A percentile compares a stretch with the other conserved stretches of the same genome.
Conservation (phyloP, 202 grass and related monocot genomes). For the Cymbopogon flexuosus region DNA sequence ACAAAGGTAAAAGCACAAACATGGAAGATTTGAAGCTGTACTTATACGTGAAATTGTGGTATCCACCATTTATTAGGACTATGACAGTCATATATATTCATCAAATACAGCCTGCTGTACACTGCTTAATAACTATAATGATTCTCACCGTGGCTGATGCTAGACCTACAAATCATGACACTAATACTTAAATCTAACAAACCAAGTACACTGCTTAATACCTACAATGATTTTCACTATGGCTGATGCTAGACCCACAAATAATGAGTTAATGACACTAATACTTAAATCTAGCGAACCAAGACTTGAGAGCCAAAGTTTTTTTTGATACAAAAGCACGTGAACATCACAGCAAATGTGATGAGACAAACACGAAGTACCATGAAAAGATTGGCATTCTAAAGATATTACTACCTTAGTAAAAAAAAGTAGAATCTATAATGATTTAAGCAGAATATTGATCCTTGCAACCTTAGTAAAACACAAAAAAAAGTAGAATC, state of each 20-base stretch:
- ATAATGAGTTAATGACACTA: background rate
- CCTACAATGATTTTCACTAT: background rate
- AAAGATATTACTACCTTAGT: background rate
- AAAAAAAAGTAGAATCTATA: background rate
- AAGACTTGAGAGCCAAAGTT: background rate
- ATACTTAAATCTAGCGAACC: background rate
- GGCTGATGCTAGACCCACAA: background rate
- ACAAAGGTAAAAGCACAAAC: background rate
- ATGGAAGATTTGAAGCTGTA: background rate
- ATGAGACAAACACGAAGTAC: background rate
- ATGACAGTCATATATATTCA: background rate
- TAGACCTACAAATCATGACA: background rate
- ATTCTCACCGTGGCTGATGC: background rate
- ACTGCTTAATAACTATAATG: background rate
- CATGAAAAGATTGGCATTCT: background rate
- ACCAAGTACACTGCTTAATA: background rate
- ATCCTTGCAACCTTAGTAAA: background rate
- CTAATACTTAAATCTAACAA: background rate
- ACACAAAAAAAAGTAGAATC: background rate
- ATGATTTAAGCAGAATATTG: background rate
- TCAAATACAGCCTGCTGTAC: background rate
- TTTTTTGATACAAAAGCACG: background rate
- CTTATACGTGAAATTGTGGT: background rate
- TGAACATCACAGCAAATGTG: background rate
- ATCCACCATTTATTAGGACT: background rate